These are phyloP conservation scores for Fusarium staphyleae DNA, from an alignment of 2,329 filamentous ascomycete genomes.

Conservation along the genomic window DNA sequence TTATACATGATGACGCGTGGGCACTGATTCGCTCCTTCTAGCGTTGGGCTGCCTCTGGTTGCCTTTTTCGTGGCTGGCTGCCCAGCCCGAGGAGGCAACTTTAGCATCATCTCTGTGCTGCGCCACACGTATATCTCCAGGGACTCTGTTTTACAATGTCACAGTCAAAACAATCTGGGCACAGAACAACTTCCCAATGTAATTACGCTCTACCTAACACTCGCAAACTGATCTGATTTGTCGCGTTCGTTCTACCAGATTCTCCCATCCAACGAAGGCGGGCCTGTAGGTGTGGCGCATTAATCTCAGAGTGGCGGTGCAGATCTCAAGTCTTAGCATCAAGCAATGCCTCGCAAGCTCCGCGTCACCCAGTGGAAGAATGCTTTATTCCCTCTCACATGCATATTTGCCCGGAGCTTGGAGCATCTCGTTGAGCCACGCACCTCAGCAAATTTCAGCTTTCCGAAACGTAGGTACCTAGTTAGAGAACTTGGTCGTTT, in stretches of 20 bases:
- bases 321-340: background rate
- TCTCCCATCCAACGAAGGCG: background rate
- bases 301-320: background rate
- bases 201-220: no score
- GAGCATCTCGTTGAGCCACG: background rate
- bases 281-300: background rate
- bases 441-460: background rate
- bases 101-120: slow-evolving; percentile 18
- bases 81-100: slow-evolving; percentile 27
- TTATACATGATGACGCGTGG: slow-evolving; percentile 32
- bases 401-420: background rate
- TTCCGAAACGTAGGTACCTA: background rate
- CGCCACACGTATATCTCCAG: slow-evolving; percentile 15
- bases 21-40: slow-evolving; percentile 33
- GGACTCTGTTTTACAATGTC: no score
- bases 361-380: no score
- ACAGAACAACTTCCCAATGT: no score
- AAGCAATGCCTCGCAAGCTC: background rate
- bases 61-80: slow-evolving; percentile 19
- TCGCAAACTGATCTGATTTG: no score
- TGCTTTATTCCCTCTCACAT: background rate
- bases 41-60: slow-evolving; percentile 25
- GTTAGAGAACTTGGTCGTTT: background rate
- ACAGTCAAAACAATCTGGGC: no score
- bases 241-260: background rate